Base-by-base conservation (phyloP, 768 basidiomycete genomes). In the Boletus sensibilis region DNA sequence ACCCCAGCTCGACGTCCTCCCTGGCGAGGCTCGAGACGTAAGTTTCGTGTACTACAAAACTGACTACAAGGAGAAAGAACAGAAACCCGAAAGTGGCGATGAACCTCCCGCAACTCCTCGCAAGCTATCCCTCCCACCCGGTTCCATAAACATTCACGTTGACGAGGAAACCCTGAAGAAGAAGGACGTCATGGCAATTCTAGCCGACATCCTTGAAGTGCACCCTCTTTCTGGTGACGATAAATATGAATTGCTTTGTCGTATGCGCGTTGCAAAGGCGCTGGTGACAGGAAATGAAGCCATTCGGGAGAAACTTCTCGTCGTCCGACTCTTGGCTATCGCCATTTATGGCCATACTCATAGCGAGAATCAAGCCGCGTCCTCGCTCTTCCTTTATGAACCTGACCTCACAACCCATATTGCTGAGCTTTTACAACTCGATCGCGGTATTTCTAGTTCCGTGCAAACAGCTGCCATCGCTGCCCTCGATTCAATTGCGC, bases 271-370 rank as follows among this genome's bases (percentile, higher is more conserved):
- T 35, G 87, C 90, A n/a, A 79, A 83, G 58, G 85, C 85, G 10
- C 75, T 96, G 40, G 77, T 80, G 12, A 78, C 76, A 23, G 83
- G 78, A 16, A 78, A 79, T 54, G 80, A 83, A 55, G 78, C 68
- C 25, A 85, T 86, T 21, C 83, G 94, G 35, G 85, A 88, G 72
- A 90, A 93, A 68, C 82, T 98, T 40, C 81, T 95, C 42, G 76
- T 84, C 57, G 80, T 91, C 42, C 85, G 95, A 55, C 81, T 98
- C 23, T 77, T 97, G 41, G 87, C 96, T 11, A 88, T 96, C 55
- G 90, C 94, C 23, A 90, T 95, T 44, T 98, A 92, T 66, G 90
- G 90, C 31, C 92, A 93, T 70, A 92, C 92, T 50, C 86, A 92
- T 67, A 69, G 78, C 42, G 95, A 98, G 72, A 78, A 79, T 38